Percentiles rank a stretch among this genome's conserved stretches.
Conservation (phyloP, 805 yeast species). For the Wickerhamomyces ciferrii region DNA sequence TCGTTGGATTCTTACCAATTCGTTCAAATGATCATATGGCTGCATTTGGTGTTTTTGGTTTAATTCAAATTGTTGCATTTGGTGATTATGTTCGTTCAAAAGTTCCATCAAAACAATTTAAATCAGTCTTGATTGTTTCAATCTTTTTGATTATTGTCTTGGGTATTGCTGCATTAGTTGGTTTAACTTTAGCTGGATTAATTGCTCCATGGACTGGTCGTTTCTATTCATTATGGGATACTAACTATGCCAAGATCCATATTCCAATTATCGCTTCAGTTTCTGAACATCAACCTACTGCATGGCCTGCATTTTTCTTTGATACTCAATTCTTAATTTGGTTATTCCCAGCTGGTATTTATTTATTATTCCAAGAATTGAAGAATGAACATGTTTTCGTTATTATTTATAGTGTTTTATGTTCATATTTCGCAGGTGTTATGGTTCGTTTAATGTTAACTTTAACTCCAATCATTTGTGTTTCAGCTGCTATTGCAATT, state of each 20-base stretch:
- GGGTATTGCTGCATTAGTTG: conserved; percentile 69
- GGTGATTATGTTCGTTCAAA: conserved; percentile 76
- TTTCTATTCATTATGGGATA: conserved; percentile 97
- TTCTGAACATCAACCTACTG: conserved; percentile 99
- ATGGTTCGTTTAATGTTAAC: conserved; percentile 98
- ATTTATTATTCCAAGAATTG: conserved; percentile 82
- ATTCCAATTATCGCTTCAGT: conserved; percentile 98
- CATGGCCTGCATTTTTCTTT: conserved; percentile 98
- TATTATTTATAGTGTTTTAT: conserved; percentile 86
- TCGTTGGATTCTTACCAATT: conserved; percentile 95
- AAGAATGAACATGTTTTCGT: conserved; percentile 90
- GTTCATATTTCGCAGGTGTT: conserved; percentile 97
- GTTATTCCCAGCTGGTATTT: conserved; percentile 98
- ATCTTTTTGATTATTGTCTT: conserved; percentile 47
- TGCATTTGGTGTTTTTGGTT: conserved; percentile 94
- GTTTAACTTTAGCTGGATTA: conserved; percentile 82
- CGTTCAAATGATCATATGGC: conserved; percentile 98
- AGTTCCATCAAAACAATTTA: conserved; percentile 70
- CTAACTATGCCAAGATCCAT: conserved; percentile 94
- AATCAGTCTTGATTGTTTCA: conserved; percentile 57
- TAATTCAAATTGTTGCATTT: conserved; percentile 83
- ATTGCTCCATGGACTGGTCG: conserved; percentile 99
- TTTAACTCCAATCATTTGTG: conserved; percentile 93
- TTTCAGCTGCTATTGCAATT: conserved; percentile 83
- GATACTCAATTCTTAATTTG: conserved; percentile 91